These are phyloP conservation scores for Ramicandelaber brevisporus DNA, from an alignment of 192 early-diverging fungal species.

Conservation along the genomic window DNA sequence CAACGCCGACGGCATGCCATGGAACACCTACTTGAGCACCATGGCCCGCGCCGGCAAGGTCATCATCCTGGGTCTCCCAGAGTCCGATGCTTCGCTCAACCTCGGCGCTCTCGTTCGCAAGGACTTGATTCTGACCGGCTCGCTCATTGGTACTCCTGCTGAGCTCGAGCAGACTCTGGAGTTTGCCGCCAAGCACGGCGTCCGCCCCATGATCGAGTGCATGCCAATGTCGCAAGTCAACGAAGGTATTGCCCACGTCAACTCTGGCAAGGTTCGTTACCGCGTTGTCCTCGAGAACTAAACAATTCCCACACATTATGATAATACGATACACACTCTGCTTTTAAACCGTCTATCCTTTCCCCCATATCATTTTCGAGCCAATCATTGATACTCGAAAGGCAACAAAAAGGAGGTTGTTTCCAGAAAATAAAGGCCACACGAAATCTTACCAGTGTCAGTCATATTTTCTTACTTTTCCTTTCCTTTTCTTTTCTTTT, in stretches of 20 bases:
- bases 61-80: slow-evolving; percentile 20
- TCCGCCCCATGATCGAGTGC: slow-evolving; percentile 37
- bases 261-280: slow-evolving; percentile 28
- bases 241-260: slow-evolving; percentile 27
- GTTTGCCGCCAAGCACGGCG: slow-evolving; percentile 35
- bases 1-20: slow-evolving; percentile 8
- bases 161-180: slow-evolving; percentile 34
- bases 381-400: not conserved
- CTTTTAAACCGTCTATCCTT: slow-evolving; percentile 5
- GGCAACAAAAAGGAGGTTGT: not conserved
- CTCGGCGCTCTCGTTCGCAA: slow-evolving; percentile 10
- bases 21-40: slow-evolving; percentile 9
- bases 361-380: slow-evolving; percentile 7
- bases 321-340: slow-evolving; percentile 14
- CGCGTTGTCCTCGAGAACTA: slow-evolving; percentile 33
- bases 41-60: slow-evolving; percentile 19
- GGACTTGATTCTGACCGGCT: slow-evolving; percentile 25
- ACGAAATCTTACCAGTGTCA: not conserved
- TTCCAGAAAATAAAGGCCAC: not conserved
- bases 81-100: slow-evolving; percentile 14
- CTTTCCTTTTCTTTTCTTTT: not conserved
- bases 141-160: slow-evolving; percentile 29
- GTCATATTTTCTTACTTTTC: not conserved
- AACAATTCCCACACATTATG: slow-evolving; percentile 10
- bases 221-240: slow-evolving; percentile 28